Evolutionary conservation across 495 filamentous ascomycete species (phyloP), one percentile per base, ranked within the genome.

Genomic region (Cladorrhinum samala): DNA sequence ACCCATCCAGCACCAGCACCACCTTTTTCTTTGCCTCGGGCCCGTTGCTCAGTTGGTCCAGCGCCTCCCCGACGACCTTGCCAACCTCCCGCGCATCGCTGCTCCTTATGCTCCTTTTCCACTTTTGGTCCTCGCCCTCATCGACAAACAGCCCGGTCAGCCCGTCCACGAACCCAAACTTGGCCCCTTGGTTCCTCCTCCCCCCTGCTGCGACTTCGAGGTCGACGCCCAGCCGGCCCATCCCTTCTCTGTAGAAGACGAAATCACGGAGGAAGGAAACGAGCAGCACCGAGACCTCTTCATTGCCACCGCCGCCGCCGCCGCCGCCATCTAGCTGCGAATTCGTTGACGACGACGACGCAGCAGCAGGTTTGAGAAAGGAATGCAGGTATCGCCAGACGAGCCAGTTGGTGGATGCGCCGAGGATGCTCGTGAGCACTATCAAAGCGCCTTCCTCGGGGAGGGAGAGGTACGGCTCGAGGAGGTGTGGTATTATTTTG

Each of bases 251-350:
- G 91, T 90, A 95, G 64, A 94, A 94, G 21, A 77, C 71, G 55
- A 71, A 77, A 59, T 90, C 84, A 48, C 87, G 78, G 68, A 94
- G 68, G 84, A 96, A 77, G 71, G 85, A 90, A 55, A 91, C 82
- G 0, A 96, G 71, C 14, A 95, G 70, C 3, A 97, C 82, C n/a
- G 75, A 65, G 9, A 52, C 53, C 8, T 50, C 42, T 2, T 54
- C 58, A 14, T 59, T 53, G n/a, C 59, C 54, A 0, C 14, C 33
- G 0, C 17, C 41, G 18, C 48, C 50, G 27, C 40, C 39, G 2
- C 11, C 24, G 46, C 37, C 37, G 50, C 24, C 45, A 27, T 43
- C n/a, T 38, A 3, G 20, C 13, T 56, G 42, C 14, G 47, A 33
- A 11, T 14, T 30, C 13, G 14, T 50, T 49, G 25, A 25, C 7